Evolutionary conservation across 2,329 filamentous ascomycete species (phyloP), one percentile per base, ranked within the genome.

Genomic region (Hypoxylon sp.): DNA sequence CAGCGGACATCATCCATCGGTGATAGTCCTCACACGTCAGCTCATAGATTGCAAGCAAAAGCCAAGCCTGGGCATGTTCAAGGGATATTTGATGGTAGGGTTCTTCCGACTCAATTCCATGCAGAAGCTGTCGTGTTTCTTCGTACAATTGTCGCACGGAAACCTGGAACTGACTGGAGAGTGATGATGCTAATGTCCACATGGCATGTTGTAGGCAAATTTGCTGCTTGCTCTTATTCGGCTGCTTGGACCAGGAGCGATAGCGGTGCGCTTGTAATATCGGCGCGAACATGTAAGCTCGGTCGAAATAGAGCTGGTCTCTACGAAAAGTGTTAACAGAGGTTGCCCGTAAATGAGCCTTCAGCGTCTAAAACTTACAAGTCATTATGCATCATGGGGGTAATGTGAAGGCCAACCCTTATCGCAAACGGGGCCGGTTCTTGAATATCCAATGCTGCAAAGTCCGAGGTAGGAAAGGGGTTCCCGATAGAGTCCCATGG

Each of bases 291-390:
- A 5, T 7, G 8, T 51, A 35, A 6, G 41, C 32, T 12, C 48
- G 15, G 21, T 51, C 48, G 9, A 51, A 44, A 26, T 51, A 51
- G 3, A 51, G 26, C 7, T 31, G 17, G 34, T 45, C 41, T 12
- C 48, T 51, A 7, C 16, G 11, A 7, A 21, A 3, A 15, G 17
- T 20, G 11, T 6, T 13, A 26, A 4, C 21, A 21, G 17, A 20
- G 11, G 23, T 3, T 4, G 30, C 26, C 2, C 16, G 21, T 21
- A 40, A 26, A 32, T 47, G 27, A 6, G 43, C 32, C 30, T 12
- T 16, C 29, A 26, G 36, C 21, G 9, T 17, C n/a, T 12, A 15
- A 40, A 29, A 40, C 21, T 23, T 29, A 40, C 25, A 27, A 26
- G 31, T 35, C 31, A 21, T 35, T 35, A 35, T 35, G 31, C 31